These are phyloP conservation scores for Draba incana DNA, from an alignment of 345 rosid species.

Conservation along the genomic window DNA sequence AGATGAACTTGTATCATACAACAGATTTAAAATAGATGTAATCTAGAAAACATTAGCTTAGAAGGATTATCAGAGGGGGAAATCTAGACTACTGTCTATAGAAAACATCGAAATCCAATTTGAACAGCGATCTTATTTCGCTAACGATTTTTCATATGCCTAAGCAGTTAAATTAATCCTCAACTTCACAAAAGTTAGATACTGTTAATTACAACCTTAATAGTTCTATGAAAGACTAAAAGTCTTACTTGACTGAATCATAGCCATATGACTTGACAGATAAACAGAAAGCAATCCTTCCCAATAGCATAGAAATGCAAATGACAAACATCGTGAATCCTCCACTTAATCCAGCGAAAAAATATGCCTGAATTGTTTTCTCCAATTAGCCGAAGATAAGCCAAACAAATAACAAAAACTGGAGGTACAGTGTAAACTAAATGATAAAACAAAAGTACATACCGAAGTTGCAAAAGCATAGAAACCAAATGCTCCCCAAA, in stretches of 20 bases:
- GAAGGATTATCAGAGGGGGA: background rate
- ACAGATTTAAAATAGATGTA: background rate
- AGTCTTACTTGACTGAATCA: conserved; percentile 60
- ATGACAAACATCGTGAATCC: conserved; percentile 76
- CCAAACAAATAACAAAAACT: conserved; percentile 37
- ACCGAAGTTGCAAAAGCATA: conserved; percentile 76
- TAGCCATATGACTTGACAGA: conserved; percentile 53
- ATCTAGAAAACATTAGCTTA: background rate
- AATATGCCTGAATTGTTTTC: conserved; percentile 63
- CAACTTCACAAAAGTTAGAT: background rate
- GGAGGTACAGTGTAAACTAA: conserved; percentile 1
- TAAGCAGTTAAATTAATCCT: background rate
- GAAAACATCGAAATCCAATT: background rate
- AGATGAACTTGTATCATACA: conserved; percentile 38
- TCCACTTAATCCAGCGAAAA: conserved; percentile 78
- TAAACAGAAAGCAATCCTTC: conserved; percentile 71
- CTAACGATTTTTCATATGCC: background rate
- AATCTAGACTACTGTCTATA: background rate
- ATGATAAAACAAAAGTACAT: conserved; percentile 35
- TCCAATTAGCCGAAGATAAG: conserved; percentile 2
- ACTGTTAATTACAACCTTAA: background rate
- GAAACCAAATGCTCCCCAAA: conserved; percentile 98
- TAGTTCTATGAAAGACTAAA: conserved; percentile 6
- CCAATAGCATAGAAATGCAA: conserved; percentile 71
- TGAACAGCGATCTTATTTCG: background rate